Percentiles rank a stretch among this genome's conserved stretches.
phyloP scores from a whole-genome alignment of 2,329 filamentous ascomycete genomes.

The Claviceps sorghi region DNA sequence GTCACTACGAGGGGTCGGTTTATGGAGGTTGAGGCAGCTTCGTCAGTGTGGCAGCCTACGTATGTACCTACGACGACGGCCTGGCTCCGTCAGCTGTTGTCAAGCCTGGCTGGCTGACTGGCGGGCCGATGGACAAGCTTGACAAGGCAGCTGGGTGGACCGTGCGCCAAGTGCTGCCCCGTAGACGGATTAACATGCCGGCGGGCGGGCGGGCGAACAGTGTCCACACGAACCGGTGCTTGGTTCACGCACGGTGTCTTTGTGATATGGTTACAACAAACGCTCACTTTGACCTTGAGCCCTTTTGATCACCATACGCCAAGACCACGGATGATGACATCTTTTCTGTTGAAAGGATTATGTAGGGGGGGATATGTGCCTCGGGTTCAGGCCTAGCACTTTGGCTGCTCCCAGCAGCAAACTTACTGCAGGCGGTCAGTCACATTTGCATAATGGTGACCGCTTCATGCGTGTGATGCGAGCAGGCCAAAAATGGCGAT shows the following conservation, averaged over 20 bases:
- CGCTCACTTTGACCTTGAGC: too few species aligned
- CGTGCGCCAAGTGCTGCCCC: neutral
- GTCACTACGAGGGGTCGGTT: neutral
- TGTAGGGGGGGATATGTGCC: too few species aligned
- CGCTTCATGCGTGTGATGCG: too few species aligned
- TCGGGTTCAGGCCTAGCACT: too few species aligned
- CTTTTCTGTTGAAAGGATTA: too few species aligned
- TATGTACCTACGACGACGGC: neutral
- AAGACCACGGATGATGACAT: too few species aligned
- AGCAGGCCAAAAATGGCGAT: too few species aligned
- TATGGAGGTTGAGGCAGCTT: constrained; percentile 16
- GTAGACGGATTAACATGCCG: constrained; percentile 1
- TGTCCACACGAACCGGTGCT: neutral
- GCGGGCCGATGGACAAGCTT: neutral
- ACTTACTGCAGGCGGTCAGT: too few species aligned
- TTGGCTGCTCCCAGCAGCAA: too few species aligned
- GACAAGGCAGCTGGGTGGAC: neutral
- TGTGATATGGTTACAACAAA: neutral
- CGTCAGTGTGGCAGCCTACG: constrained; percentile 26
- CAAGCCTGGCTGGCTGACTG: neutral
- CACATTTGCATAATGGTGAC: too few species aligned
- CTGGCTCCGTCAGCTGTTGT: neutral
- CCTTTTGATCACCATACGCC: too few species aligned
- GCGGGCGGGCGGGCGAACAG: neutral
- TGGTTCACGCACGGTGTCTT: neutral